Evolutionary conservation across 768 basidiomycete species (phyloP), one percentile per base, ranked within the genome.

Genomic region (Flagelloscypha sp.): DNA sequence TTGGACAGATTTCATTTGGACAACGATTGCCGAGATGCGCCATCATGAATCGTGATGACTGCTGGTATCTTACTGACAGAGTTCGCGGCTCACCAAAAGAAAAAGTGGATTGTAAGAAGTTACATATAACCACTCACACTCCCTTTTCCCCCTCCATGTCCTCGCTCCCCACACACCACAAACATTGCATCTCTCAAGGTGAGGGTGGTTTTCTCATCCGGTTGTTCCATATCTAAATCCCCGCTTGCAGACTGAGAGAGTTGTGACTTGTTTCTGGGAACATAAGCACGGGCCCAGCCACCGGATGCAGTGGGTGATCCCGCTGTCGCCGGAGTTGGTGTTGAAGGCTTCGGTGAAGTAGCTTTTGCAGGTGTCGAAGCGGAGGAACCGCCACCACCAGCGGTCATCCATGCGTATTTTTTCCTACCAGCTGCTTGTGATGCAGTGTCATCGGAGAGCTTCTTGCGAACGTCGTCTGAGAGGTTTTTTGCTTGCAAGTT

Each of bases 401-500:
- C 72, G 11, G 63, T 87, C 85, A 92, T 87, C 89, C 89, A 93
- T 11, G 84, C 69, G 48, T 90, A 93, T 56, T 80, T 82, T 15
- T 82, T 78, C 15, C 87, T 52, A 0, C 89, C 89, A n/a, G 87
- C 85, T 5, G 86, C 86, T 52, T 87, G 86, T 45, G 79, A 82
- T 16, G 89, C 89, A 5, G 85, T 84, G 16, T 83, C 83, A 54
- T 94, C 89, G 22, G 82, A 84, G 79, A 92, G 79, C 54, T 87
- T 89, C 68, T 93, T 93, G 46, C 80, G 66, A 48, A 88, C 83
- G 47, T 92, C 89, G 56, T 90, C 89, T 5, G 79, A 82, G 84
- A 93, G 87, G 51, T 89, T 90, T 38, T 83, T 65, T 36, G 87
- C 85, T 0, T 84, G 84, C 8, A 87, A 82, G 8, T 85, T 83